phyloP scores from a whole-genome alignment of 768 basidiomycete species.

The Suillus occidentalis region DNA sequence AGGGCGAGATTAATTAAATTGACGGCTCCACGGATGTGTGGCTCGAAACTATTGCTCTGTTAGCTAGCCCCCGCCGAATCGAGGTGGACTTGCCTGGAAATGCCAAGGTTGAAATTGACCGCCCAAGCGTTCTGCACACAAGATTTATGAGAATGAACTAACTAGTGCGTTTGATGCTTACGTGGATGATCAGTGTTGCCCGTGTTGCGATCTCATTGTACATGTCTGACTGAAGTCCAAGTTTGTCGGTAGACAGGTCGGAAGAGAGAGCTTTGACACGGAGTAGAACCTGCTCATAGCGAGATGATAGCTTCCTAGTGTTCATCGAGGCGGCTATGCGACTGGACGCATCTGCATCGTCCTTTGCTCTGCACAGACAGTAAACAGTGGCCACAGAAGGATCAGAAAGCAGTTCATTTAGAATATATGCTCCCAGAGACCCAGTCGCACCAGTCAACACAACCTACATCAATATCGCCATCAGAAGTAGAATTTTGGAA shows the following conservation, averaged over 20 bases:
- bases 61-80: not conserved
- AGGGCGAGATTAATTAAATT: conserved; percentile 52
- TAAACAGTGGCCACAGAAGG: conserved; percentile 42
- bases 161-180: conserved; percentile 14
- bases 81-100: conserved; percentile 19
- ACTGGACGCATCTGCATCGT: conserved; percentile 41
- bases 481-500: conserved; percentile 5
- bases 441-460: conserved; percentile 56
- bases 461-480: conserved; percentile 9
- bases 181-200: conserved; percentile 49
- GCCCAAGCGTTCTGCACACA: conserved; percentile 51
- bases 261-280: conserved; percentile 44
- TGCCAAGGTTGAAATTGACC: conserved; percentile 51
- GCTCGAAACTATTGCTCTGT: conserved; percentile 34
- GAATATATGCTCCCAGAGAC: conserved; percentile 53
- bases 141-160: not conserved
- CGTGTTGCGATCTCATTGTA: conserved; percentile 36
- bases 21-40: conserved; percentile 48
- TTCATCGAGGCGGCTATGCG: conserved; percentile 45
- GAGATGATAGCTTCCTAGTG: conserved; percentile 31
- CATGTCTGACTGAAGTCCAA: conserved; percentile 40
- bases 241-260: conserved; percentile 38
- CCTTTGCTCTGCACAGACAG: conserved; percentile 50
- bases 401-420: conserved; percentile 42
- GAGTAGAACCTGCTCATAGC: conserved; percentile 10